Percentiles rank a stretch among this genome's conserved stretches.
phyloP scores from a whole-genome alignment of 768 basidiomycete species.

The Tulasnella sp. region DNA sequence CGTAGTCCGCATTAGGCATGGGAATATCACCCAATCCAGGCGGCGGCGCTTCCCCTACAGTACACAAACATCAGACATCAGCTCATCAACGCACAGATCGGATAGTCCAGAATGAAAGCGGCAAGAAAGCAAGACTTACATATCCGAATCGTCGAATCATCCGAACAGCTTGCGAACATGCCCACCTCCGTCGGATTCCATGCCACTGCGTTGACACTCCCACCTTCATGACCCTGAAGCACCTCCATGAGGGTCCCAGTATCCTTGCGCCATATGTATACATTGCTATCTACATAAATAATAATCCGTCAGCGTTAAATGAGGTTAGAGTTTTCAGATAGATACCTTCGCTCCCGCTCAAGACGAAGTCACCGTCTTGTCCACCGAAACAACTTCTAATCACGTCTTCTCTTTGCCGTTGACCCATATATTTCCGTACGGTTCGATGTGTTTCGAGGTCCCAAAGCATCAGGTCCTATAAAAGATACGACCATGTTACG shows the following conservation, averaged over 20 bases:
- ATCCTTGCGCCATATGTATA: constrained; percentile 93
- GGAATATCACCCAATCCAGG: background rate
- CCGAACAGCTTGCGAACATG: constrained; percentile 95
- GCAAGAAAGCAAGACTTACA: constrained; percentile 44
- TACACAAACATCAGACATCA: background rate
- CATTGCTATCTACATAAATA: constrained; percentile 69
- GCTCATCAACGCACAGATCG: background rate
- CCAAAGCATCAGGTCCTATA: constrained; percentile 83
- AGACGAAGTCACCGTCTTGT: constrained; percentile 72
- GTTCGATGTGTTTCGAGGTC: constrained; percentile 55
- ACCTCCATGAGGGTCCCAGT: constrained; percentile 73
- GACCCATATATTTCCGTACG: constrained; percentile 74
- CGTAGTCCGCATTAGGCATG: too few relatives aligned
- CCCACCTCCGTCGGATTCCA: constrained; percentile 86
- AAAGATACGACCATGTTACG: too few relatives aligned
- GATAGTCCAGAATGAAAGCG: background rate
- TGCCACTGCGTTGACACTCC: constrained; percentile 89
- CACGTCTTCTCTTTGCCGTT: constrained; percentile 71
- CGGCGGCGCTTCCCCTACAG: background rate
- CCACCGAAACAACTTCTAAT: constrained; percentile 94
- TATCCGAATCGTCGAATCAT: constrained; percentile 82
- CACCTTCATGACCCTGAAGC: constrained; percentile 76
- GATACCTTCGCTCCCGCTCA: constrained; percentile 92
- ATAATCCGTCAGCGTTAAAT: too few relatives aligned
- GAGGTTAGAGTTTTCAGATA: too few relatives aligned